Evolutionary conservation across 768 basidiomycete genomes (phyloP).

Genomic region (Neoboletus brunneissimus): DNA sequence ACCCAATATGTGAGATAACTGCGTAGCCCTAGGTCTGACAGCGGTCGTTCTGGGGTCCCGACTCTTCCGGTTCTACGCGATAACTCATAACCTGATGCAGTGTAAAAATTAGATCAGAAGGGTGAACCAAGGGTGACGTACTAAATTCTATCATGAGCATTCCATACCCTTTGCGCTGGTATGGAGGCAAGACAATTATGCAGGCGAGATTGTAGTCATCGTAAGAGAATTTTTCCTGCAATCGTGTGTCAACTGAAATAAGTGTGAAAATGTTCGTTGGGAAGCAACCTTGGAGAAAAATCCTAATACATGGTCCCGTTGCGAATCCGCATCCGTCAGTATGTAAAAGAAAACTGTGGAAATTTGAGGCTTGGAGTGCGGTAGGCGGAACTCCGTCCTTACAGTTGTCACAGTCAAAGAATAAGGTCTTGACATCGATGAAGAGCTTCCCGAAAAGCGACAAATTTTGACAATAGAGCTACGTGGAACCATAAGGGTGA

Average conservation of each 20-base stretch:
- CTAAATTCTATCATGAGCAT: conserved; percentile 99
- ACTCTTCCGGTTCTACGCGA: conserved; percentile 75
- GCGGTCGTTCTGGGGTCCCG: conserved; percentile 91
- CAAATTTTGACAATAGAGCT: conserved; percentile 97
- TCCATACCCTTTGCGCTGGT: conserved; percentile 85
- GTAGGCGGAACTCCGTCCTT: conserved; percentile 24
- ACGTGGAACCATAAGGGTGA: conserved; percentile 3
- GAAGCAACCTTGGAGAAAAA: conserved; percentile 60
- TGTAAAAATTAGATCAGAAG: not conserved
- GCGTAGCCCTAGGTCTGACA: conserved; percentile 88
- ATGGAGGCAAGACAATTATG: conserved; percentile 93
- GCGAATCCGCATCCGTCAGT: conserved; percentile 78
- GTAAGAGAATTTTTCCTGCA: conserved; percentile 88
- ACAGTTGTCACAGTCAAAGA: conserved; percentile 90
- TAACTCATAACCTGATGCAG: conserved; percentile 78
- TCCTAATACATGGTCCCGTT: conserved; percentile 75
- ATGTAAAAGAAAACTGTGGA: conserved; percentile 81
- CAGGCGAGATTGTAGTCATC: conserved; percentile 98
- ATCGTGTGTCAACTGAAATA: not conserved
- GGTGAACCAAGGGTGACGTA: conserved; percentile 38
- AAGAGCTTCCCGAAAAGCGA: conserved; percentile 98
- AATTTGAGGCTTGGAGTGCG: not conserved
- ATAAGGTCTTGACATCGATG: conserved; percentile 95
- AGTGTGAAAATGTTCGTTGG: not conserved
- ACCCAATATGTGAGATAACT: conserved; percentile 92